Percentiles rank a stretch among this genome's conserved stretches.
These are phyloP conservation scores for Maudiozyma humilis DNA, from an alignment of 1,139 yeast genomes.

Conservation along the genomic window DNA sequence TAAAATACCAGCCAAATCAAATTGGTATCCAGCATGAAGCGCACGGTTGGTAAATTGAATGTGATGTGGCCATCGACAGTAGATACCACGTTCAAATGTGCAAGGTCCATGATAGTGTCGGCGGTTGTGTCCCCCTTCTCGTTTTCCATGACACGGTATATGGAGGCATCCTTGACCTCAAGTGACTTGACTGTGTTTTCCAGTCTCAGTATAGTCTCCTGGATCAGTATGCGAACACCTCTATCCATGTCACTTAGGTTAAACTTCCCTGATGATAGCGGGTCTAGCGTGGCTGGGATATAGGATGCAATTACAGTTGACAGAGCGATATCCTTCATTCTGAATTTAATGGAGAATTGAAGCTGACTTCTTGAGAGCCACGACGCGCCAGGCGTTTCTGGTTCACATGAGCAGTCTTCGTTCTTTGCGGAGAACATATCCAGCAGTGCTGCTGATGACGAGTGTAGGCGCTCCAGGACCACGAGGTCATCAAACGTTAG, in stretches of 20 bases:
- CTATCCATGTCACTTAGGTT: constrained; percentile 22
- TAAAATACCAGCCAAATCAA: constrained; percentile 26
- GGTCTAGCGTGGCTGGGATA: constrained; percentile 22
- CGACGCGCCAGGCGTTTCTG: not conserved
- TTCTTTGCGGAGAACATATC: constrained; percentile 1
- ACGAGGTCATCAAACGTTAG: constrained; percentile 19
- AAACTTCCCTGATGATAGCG: constrained; percentile 12
- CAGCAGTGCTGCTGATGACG: constrained; percentile 7
- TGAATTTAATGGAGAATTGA: constrained; percentile 19
- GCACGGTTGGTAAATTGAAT: constrained; percentile 15
- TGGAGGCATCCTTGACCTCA: constrained; percentile 13
- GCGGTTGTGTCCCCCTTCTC: constrained; percentile 7
- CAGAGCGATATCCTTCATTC: constrained; percentile 22
- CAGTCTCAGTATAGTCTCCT: constrained; percentile 16
- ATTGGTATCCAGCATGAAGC: constrained; percentile 23
- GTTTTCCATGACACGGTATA: constrained; percentile 21
- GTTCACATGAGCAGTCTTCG: not conserved
- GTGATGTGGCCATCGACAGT: constrained; percentile 2
- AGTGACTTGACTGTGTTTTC: constrained; percentile 12
- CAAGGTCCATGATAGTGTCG: constrained; percentile 15
- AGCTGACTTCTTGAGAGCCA: constrained; percentile 1
- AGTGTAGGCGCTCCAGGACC: constrained; percentile 18
- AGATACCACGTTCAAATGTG: constrained; percentile 9
- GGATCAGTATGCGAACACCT: constrained; percentile 18
- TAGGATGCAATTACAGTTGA: constrained; percentile 21